A percentile compares a stretch with the other conserved stretches of the same genome.
Conservation (phyloP, 495 filamentous ascomycete genomes). For the Xylaria longipes region DNA sequence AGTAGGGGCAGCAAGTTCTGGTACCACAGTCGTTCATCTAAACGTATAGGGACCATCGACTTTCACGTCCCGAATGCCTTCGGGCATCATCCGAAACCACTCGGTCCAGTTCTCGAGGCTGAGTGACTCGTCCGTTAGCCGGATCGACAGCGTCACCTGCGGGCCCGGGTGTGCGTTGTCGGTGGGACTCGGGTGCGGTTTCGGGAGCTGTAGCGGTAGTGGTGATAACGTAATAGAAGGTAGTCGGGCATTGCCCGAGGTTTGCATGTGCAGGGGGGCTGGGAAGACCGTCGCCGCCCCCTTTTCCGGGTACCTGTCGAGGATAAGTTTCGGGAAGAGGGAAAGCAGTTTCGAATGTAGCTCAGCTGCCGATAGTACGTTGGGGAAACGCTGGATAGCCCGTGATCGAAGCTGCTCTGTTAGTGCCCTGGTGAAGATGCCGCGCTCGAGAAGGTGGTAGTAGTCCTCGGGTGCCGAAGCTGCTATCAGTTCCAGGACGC, state of each 20-base stretch:
- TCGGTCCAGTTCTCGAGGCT: constrained; percentile 54
- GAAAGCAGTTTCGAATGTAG: constrained; percentile 54
- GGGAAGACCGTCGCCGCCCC: constrained; percentile 49
- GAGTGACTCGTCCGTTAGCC: constrained; percentile 48
- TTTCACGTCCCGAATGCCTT: constrained; percentile 54
- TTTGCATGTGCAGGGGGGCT: constrained; percentile 54
- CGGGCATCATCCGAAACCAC: constrained; percentile 58
- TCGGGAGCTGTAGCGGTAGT: constrained; percentile 46
- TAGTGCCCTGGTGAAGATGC: constrained; percentile 52
- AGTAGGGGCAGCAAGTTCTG: constrained; percentile 11
- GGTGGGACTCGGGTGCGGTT: constrained; percentile 29
- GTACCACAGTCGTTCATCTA: constrained; percentile 41
- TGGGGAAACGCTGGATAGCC: constrained; percentile 44
- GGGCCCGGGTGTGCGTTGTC: constrained; percentile 41
- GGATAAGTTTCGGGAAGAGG: constrained; percentile 50
- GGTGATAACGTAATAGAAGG: constrained; percentile 53
- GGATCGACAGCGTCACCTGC: constrained; percentile 51
- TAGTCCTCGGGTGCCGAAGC: constrained; percentile 56
- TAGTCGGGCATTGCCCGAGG: constrained; percentile 49
- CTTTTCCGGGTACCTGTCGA: constrained; percentile 49
- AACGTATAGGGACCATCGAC: constrained; percentile 57
- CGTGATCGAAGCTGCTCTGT: constrained; percentile 49
- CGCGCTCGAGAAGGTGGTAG: constrained; percentile 45
- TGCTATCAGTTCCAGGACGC: constrained; percentile 56
- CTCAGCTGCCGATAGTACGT: constrained; percentile 52